A percentile compares a stretch with the other conserved stretches of the same genome.
These are phyloP conservation scores for Leccinum aurantiacum DNA, from an alignment of 768 basidiomycete genomes.

Conservation along the genomic window DNA sequence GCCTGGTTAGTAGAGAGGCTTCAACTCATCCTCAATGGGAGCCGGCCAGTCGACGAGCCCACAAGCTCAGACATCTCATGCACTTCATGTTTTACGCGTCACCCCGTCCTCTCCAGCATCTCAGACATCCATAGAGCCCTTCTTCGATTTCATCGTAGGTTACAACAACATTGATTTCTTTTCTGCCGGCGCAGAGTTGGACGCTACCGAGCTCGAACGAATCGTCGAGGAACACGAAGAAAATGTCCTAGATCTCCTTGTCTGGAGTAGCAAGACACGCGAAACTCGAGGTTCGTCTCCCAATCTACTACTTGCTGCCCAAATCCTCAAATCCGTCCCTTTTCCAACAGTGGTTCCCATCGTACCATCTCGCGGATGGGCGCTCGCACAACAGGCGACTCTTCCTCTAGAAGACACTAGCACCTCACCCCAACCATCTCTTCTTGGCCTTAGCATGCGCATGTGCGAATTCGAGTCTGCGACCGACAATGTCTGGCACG, in stretches of 20 bases:
- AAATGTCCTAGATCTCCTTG: conserved; percentile 62
- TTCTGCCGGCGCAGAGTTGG: conserved; percentile 51
- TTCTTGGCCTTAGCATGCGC: conserved; percentile 93
- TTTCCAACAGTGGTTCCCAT: conserved; percentile 70
- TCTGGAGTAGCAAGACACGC: conserved; percentile 83
- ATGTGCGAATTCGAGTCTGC: conserved; percentile 89
- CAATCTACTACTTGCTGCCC: neutral
- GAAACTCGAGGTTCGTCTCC: conserved; percentile 59
- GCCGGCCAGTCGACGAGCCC: conserved; percentile 67
- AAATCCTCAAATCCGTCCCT: neutral
- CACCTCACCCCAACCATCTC: conserved; percentile 66
- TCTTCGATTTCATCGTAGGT: conserved; percentile 96
- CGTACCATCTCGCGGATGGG: conserved; percentile 84
- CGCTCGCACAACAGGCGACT: conserved; percentile 42
- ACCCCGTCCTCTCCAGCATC: conserved; percentile 89
- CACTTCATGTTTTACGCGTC: conserved; percentile 86
- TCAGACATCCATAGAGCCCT: conserved; percentile 80
- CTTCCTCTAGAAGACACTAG: conserved; percentile 41
- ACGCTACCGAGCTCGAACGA: conserved; percentile 68
- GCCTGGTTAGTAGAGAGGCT: no score
- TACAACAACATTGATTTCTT: conserved; percentile 67
- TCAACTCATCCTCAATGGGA: conserved; percentile 51
- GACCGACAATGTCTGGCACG: conserved; percentile 96
- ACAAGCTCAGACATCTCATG: conserved; percentile 40
- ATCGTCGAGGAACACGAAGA: conserved; percentile 85